Evolutionary conservation across 345 rosid genomes (phyloP).

Genomic region (Eucalyptus virginea): DNA sequence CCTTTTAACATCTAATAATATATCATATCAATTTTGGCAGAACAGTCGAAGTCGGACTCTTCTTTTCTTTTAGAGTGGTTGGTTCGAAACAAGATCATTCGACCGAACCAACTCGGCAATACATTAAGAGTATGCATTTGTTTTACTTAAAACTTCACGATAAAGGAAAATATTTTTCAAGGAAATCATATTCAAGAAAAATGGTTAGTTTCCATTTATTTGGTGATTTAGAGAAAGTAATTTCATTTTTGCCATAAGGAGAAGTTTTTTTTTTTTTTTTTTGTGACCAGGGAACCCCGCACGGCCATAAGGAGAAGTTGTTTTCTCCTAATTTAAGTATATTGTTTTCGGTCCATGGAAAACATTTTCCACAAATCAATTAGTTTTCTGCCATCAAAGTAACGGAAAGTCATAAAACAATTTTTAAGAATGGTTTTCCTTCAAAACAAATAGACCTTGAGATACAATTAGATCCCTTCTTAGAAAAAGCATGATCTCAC

Average conservation of each 20-base stretch:
- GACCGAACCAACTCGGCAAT: not conserved
- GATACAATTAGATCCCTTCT: not conserved
- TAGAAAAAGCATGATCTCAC: not conserved
- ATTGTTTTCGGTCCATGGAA: not conserved
- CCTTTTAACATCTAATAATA: not conserved
- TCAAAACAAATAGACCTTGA: not conserved
- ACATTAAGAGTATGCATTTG: not conserved
- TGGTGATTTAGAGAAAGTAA: not conserved
- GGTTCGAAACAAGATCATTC: not conserved
- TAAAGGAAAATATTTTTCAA: not conserved
- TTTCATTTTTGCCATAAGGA: not conserved
- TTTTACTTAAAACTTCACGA: not conserved
- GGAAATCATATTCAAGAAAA: not conserved
- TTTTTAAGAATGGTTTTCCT: not conserved
- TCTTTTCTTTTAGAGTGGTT: not conserved
- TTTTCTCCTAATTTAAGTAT: not conserved
- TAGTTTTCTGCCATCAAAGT: not conserved
- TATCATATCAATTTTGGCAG: not conserved
- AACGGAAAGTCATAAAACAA: accelerated
- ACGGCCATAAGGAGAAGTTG: accelerated
- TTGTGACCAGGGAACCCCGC: too few relatives aligned
- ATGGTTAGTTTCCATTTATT: not conserved
- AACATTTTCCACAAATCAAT: accelerated
- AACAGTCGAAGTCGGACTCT: not conserved
- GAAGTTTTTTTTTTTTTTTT: too few relatives aligned